Conservation (phyloP, 257 asterid species). For the Plectranthus barbatus region DNA sequence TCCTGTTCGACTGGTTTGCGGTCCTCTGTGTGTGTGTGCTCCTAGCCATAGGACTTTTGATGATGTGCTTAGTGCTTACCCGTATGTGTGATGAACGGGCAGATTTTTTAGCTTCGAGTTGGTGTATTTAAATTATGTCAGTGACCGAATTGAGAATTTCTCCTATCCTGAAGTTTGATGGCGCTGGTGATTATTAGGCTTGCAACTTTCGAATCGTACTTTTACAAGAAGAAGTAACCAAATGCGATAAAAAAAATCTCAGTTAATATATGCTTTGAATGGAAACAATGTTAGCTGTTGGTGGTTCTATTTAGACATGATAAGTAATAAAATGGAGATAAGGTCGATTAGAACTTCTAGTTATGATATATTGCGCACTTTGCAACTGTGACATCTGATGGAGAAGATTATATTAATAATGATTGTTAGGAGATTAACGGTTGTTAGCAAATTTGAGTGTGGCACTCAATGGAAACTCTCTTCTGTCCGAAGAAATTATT, state of each 20-base stretch:
- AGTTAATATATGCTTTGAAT: background rate
- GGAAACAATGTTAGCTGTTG: background rate
- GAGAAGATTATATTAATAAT: background rate
- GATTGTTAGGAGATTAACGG: background rate
- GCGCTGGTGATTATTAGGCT: background rate
- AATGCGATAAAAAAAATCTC: background rate
- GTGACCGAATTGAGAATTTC: background rate
- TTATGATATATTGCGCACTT: background rate
- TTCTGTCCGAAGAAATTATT: background rate
- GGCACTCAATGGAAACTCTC: background rate
- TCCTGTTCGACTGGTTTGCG: background rate
- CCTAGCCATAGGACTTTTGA: background rate
- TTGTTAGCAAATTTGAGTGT: background rate
- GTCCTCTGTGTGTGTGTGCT: background rate
- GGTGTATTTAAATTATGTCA: background rate
- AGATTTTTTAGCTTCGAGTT: background rate
- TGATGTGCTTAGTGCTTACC: background rate
- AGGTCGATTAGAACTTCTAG: background rate
- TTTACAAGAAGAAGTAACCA: background rate
- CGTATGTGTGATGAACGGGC: background rate
- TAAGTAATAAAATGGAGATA: background rate
- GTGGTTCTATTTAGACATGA: background rate
- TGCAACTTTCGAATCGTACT: background rate
- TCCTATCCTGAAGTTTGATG: background rate
- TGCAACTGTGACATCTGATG: background rate